Percentiles rank a stretch among this genome's conserved stretches.
Evolutionary conservation across 257 asterid genomes (phyloP).

Genomic region (Cynanchum wilfordii): DNA sequence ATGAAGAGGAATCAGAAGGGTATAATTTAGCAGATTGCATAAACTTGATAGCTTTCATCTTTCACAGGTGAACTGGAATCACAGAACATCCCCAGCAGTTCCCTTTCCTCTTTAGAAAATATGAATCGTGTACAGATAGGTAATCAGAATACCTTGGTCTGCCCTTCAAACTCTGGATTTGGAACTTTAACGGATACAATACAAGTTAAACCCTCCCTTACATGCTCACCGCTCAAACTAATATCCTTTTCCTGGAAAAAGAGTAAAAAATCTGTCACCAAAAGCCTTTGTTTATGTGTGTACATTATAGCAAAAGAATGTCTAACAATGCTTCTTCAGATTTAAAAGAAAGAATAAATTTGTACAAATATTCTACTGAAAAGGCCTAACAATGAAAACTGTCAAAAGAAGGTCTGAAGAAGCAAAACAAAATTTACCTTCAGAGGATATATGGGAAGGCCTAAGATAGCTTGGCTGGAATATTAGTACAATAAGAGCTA

Average conservation of each 20-base stretch:
- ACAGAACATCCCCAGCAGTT: not conserved
- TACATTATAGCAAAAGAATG: not conserved
- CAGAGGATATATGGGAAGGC: not conserved
- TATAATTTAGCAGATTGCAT: not conserved
- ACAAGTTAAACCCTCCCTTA: conserved; percentile 96
- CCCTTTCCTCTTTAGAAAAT: not conserved
- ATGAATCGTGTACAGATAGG: conserved; percentile 5
- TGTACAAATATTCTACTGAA: not conserved
- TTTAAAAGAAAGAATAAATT: not conserved
- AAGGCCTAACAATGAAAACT: not conserved
- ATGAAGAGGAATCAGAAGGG: not conserved
- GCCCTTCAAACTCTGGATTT: conserved; percentile 98
- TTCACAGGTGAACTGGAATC: not conserved
- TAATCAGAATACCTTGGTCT: conserved; percentile 63
- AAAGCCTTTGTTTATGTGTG: not conserved
- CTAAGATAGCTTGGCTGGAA: not conserved
- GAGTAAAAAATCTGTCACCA: not conserved
- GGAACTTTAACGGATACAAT: conserved; percentile 88
- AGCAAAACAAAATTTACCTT: conserved; percentile 15
- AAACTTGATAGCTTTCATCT: not conserved
- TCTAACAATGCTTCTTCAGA: not conserved
- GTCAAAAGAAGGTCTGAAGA: not conserved
- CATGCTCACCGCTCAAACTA: conserved; percentile 90
- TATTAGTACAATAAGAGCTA: not conserved
- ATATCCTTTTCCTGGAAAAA: conserved; percentile 79